Percentiles rank a stretch among this genome's conserved stretches.
Conservation (phyloP, 495 filamentous ascomycete genomes). For the Penicillium canescens region DNA sequence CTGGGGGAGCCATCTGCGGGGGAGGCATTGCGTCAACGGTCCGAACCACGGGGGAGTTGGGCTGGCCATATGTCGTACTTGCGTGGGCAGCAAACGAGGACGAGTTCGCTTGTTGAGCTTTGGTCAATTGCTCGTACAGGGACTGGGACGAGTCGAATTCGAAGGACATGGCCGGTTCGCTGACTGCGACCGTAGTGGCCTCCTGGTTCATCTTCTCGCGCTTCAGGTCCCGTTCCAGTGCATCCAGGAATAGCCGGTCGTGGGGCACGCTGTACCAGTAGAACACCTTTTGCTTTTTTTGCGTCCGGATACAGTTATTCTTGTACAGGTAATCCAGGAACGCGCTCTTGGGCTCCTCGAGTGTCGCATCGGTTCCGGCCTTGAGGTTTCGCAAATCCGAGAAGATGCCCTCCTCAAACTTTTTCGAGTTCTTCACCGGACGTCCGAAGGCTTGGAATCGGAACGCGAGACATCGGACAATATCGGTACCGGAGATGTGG, state of each 20-base stretch:
- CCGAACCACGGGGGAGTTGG: constrained; percentile 82
- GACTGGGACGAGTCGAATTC: constrained; percentile 99
- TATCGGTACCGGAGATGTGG: constrained; percentile 98
- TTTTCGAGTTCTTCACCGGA: constrained; percentile 99
- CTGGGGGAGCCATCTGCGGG: constrained; percentile 66
- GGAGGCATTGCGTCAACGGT: constrained; percentile 88
- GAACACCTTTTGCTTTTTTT: constrained; percentile 99
- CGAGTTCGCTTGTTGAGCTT: constrained; percentile 96
- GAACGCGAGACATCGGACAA: constrained; percentile 96
- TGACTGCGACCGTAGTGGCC: constrained; percentile 92
- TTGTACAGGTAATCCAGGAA: constrained; percentile 99
- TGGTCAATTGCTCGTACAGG: constrained; percentile 98
- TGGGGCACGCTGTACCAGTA: constrained; percentile 99
- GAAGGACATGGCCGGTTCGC: constrained; percentile 94
- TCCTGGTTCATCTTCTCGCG: constrained; percentile 99
- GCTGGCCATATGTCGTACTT: constrained; percentile 74
- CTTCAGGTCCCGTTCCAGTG: constrained; percentile 95
- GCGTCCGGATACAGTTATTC: constrained; percentile 99
- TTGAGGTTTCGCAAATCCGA: constrained; percentile 98
- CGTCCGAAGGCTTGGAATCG: constrained; percentile 98
- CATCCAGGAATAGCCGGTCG: constrained; percentile 95
- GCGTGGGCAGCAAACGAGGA: constrained; percentile 91
- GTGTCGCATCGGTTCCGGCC: constrained; percentile 96
- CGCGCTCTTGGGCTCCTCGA: constrained; percentile 97
- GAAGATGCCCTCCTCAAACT: constrained; percentile 99